Evolutionary conservation across 2,329 filamentous ascomycete genomes (phyloP).

Genomic region (Scytalidium sp.): DNA sequence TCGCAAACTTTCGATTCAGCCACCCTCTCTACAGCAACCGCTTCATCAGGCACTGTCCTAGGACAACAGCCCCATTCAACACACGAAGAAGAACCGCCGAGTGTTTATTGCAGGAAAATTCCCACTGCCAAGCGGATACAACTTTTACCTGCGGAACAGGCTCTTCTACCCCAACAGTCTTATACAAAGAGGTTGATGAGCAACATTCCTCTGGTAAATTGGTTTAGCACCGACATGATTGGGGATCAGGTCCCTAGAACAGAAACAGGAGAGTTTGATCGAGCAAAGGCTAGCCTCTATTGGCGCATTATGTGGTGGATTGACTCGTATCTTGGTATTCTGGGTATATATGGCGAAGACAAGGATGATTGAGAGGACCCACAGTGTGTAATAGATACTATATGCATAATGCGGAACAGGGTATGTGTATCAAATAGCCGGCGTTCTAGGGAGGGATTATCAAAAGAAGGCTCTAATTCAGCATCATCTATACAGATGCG

Average conservation of each 20-base stretch:
- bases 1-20: slow-evolving; percentile 59
- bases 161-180: slow-evolving; percentile 66
- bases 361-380: slow-evolving; percentile 21
- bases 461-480: background rate
- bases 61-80: slow-evolving; percentile 22
- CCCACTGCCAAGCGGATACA: slow-evolving; percentile 63
- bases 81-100: slow-evolving; percentile 29
- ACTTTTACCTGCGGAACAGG: slow-evolving; percentile 67
- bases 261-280: slow-evolving; percentile 76
- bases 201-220: slow-evolving; percentile 66
- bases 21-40: slow-evolving; percentile 38
- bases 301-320: slow-evolving; percentile 66
- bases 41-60: slow-evolving; percentile 23
- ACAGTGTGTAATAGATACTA: background rate
- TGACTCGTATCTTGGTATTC: slow-evolving; percentile 55
- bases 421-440: background rate
- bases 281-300: slow-evolving; percentile 62
- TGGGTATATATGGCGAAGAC: slow-evolving; percentile 47
- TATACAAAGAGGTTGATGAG: slow-evolving; percentile 61
- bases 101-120: slow-evolving; percentile 57
- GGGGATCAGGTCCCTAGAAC: slow-evolving; percentile 71
- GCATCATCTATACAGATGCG: background rate
- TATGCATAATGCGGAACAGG: background rate
- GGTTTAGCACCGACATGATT: slow-evolving; percentile 69
- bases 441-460: background rate